A percentile compares a stretch with the other conserved stretches of the same genome.
Conservation (phyloP, 306 rosid genomes). For the Neltuma alba region DNA sequence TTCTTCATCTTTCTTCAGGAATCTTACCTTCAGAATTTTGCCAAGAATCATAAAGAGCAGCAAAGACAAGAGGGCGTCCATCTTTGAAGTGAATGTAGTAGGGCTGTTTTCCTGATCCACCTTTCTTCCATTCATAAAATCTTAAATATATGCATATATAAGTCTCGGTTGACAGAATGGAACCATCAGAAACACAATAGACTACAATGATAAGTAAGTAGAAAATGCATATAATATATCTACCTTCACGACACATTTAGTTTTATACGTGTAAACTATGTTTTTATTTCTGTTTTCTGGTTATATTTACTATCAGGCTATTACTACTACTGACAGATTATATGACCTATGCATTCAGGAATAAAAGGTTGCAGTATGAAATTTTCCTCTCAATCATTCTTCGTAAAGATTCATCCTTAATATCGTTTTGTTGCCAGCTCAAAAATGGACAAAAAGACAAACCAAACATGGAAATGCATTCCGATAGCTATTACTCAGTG, state of each 20-base stretch:
- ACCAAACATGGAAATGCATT: slow-evolving; percentile 12
- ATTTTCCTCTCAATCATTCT: slow-evolving; percentile 13
- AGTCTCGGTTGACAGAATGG: slow-evolving; percentile 25
- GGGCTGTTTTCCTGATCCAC: slow-evolving; percentile 89
- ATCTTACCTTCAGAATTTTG: slow-evolving; percentile 67
- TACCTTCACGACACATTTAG: not conserved
- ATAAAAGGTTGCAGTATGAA: slow-evolving; percentile 4
- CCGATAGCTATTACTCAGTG: slow-evolving; percentile 4
- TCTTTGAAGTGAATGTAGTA: slow-evolving; percentile 86
- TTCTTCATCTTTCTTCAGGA: slow-evolving; percentile 26
- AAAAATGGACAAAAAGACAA: not conserved
- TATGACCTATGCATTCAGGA: not conserved
- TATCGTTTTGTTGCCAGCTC: not conserved
- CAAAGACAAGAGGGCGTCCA: slow-evolving; percentile 83
- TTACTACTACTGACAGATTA: not conserved
- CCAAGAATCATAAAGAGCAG: slow-evolving; percentile 93
- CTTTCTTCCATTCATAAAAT: slow-evolving; percentile 95
- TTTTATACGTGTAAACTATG: not conserved
- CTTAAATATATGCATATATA: slow-evolving; percentile 39
- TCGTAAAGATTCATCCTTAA: slow-evolving; percentile 21
- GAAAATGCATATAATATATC: not conserved
- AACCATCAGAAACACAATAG: not conserved
- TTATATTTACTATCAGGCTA: not conserved
- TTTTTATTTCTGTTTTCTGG: not conserved
- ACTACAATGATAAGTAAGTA: not conserved